These are phyloP conservation scores for Quercus rubra DNA, from an alignment of 306 rosid species.

Conservation along the genomic window DNA sequence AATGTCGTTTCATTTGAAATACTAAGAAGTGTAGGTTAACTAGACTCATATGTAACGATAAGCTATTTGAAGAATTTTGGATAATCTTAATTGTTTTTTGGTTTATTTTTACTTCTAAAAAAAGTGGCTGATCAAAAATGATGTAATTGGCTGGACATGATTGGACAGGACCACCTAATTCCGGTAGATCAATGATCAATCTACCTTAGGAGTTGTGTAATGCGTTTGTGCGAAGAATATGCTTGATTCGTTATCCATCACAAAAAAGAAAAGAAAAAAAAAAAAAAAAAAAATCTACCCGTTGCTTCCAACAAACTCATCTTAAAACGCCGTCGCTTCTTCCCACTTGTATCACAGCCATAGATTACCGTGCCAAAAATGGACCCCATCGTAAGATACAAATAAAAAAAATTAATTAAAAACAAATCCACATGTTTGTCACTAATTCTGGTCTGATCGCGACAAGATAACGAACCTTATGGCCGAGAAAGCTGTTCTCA, in stretches of 20 bases:
- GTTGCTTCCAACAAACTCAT: too few species aligned
- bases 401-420: neutral
- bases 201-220: neutral
- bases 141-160: neutral
- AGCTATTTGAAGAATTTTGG: neutral
- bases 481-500: slow-evolving; percentile 26
- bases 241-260: neutral
- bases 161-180: neutral
- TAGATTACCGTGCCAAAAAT: too few species aligned
- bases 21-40: neutral
- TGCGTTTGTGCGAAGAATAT: neutral
- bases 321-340: too few species aligned
- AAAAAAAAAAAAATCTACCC: too few species aligned
- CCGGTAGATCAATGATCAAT: neutral
- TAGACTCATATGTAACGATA: neutral
- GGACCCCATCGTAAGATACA: slow-evolving; percentile 26
- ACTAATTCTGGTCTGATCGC: slow-evolving; percentile 19
- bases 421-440: slow-evolving; percentile 8
- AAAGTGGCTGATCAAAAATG: neutral
- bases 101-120: too few species aligned
- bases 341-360: too few species aligned
- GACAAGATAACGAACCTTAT: slow-evolving; percentile 50
- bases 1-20: neutral
- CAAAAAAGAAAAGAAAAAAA: too few species aligned
- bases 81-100: neutral